Evolutionary conservation across 768 basidiomycete genomes (phyloP).

Genomic region (Scleroderma citrinum): DNA sequence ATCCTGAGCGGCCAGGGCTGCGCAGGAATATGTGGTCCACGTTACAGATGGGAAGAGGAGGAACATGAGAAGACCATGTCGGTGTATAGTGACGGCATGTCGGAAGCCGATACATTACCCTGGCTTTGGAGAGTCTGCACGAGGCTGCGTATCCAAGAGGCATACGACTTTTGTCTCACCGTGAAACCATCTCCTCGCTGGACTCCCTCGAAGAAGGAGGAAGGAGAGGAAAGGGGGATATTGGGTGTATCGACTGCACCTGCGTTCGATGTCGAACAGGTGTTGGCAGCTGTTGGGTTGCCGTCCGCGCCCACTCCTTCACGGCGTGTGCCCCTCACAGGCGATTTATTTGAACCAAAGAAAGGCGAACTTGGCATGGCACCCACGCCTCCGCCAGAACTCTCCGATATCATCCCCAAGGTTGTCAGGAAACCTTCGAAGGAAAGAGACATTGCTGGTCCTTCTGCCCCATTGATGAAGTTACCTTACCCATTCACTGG

Average conservation of each 20-base stretch:
- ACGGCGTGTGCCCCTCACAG: constrained; percentile 52
- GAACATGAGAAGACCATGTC: constrained; percentile 56
- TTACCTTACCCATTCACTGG: constrained; percentile 70
- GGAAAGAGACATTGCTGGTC: constrained; percentile 38
- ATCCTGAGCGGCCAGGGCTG: constrained; percentile 68
- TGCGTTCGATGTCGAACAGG: constrained; percentile 48
- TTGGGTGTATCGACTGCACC: constrained; percentile 29
- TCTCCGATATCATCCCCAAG: constrained; percentile 39
- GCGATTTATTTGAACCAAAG: constrained; percentile 57
- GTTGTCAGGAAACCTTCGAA: constrained; percentile 41
- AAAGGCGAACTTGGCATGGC: constrained; percentile 20
- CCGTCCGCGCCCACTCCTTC: constrained; percentile 46
- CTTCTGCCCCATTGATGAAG: constrained; percentile 40
- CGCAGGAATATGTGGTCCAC: constrained; percentile 80
- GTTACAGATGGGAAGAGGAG: constrained; percentile 80
- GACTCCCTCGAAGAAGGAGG: constrained; percentile 30
- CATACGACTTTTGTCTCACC: constrained; percentile 74
- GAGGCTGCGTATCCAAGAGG: constrained; percentile 64
- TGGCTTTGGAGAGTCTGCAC: constrained; percentile 81
- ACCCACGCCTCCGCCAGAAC: constrained; percentile 22
- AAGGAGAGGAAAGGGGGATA: constrained; percentile 14
- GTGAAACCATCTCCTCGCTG: constrained; percentile 32
- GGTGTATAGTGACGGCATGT: constrained; percentile 39
- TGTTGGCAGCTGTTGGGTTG: constrained; percentile 51
- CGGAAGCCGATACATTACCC: constrained; percentile 47